Base-by-base conservation (phyloP, 2,329 filamentous ascomycete genomes). In the Didymella pomorum region DNA sequence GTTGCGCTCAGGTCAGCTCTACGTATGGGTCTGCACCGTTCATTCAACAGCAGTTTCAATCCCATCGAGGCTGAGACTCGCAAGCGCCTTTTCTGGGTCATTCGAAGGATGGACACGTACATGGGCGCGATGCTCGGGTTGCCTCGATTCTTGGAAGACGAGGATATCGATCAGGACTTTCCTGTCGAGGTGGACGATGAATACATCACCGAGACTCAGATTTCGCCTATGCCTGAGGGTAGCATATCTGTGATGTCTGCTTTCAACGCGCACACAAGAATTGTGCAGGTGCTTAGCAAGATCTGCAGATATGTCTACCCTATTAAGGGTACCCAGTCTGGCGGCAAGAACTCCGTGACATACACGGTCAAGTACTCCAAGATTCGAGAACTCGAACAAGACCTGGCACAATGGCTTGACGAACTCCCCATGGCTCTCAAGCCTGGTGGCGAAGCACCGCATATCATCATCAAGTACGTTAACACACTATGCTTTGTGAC, bases 391-490 rank as follows among this genome's bases (percentile, higher is more conserved):
- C 84, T 89, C 53, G 87, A 89, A 71, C 80, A 83, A 53, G 86
- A 88, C 68, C 76, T 89, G 51, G 85, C 88, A 67, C 75, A 78
- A 14, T 89, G 87, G 87, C 84, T 87, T 77, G 84, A 87, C 52
- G 79, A 82, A 57, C 75, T 99, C 25, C 94, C 93, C 0, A 82
- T 87, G 65, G 86, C 87, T 52, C 87, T 97, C 77, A 89, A 90
- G 60, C 93, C 93, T 1, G 92, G 91, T 61, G 85, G 88, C 0
- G 92, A 95, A 49, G 90, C 89, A 0, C 83, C 89, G 1, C 85
- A 88, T 31, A 88, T 93, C 69, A 85, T 93, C 23, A 85, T 93
- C 67, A 85, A 92, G 91, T 92, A 84, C 80, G 85, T 76, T n/a
- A 18, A 1, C 14, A 14, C 7, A 3, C 20, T 11, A 23, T 3